Conservation (phyloP, 768 basidiomycete genomes). For the Tricholoma sp. region DNA sequence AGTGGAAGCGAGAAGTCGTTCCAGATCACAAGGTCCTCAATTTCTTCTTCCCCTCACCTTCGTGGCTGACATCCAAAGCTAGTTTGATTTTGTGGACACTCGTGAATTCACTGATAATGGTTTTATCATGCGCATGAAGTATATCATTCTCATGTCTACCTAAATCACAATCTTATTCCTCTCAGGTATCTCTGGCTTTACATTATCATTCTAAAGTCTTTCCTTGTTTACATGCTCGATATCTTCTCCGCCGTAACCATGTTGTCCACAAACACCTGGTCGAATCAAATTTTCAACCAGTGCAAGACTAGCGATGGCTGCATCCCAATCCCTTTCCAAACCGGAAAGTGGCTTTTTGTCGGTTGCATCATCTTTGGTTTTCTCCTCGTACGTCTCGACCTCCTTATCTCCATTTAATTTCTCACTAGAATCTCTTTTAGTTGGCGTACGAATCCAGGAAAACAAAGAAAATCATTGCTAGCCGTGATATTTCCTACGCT, state of each 20-base stretch:
- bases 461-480: slow-evolving; percentile 88
- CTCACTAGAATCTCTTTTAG: slow-evolving; percentile 30
- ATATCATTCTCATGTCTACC: slow-evolving; percentile 19
- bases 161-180: background rate
- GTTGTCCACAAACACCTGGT: slow-evolving; percentile 88
- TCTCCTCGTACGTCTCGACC: slow-evolving; percentile 60
- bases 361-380: slow-evolving; percentile 99
- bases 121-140: slow-evolving; percentile 86
- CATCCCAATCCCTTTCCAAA: slow-evolving; percentile 79
- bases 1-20: slow-evolving; percentile 97
- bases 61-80: slow-evolving; percentile 17
- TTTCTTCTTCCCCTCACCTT: background rate
- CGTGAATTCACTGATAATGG: slow-evolving; percentile 88
- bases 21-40: slow-evolving; percentile 88
- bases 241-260: slow-evolving; percentile 97
- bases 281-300: slow-evolving; percentile 82
- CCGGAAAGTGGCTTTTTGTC: slow-evolving; percentile 95
- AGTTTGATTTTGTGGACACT: slow-evolving; percentile 98
- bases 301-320: slow-evolving; percentile 64
- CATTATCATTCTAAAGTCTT: slow-evolving; percentile 88
- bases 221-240: slow-evolving; percentile 95
- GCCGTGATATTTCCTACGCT: slow-evolving; percentile 95
- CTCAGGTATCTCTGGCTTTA: slow-evolving; percentile 89
- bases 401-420: background rate
- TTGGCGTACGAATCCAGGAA: slow-evolving; percentile 91